Percentiles rank a stretch among this genome's conserved stretches.
Evolutionary conservation across 192 early-diverging fungal species (phyloP).

Genomic region (Geranomyces michiganensis): DNA sequence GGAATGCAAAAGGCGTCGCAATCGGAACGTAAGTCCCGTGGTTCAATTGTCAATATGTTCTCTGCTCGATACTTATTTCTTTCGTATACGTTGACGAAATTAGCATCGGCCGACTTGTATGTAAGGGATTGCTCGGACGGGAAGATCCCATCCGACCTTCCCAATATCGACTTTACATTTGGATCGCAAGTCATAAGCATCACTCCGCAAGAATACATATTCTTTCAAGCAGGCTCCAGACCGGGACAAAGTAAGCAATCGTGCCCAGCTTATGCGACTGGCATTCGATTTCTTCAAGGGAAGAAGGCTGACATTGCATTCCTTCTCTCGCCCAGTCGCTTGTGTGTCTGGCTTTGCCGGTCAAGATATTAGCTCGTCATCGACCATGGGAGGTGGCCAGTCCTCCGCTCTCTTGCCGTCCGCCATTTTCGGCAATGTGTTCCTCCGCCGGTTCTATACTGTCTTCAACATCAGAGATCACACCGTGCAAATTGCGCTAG

Average conservation of each 20-base stretch:
- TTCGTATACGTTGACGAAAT: background rate
- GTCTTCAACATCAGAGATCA: slow-evolving; percentile 39
- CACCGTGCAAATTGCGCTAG: slow-evolving; percentile 32
- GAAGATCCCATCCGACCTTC: slow-evolving; percentile 13
- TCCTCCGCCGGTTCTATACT: slow-evolving; percentile 46
- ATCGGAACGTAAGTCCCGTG: background rate
- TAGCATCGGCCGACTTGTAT: slow-evolving; percentile 19
- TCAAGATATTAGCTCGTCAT: slow-evolving; percentile 17
- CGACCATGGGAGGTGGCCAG: background rate
- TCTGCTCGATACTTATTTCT: background rate
- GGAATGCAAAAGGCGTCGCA: slow-evolving; percentile 7
- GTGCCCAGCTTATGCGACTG: too few species aligned
- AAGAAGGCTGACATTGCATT: too few species aligned
- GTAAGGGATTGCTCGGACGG: slow-evolving; percentile 21
- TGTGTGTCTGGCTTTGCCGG: slow-evolving; percentile 35
- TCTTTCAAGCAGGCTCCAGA: slow-evolving; percentile 17
- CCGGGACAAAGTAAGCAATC: background rate
- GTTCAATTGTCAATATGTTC: too few species aligned
- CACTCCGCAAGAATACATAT: slow-evolving; percentile 29
- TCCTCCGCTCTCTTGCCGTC: background rate
- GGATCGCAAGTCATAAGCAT: background rate
- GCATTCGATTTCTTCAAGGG: too few species aligned
- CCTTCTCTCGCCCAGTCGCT: background rate
- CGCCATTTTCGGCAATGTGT: slow-evolving; percentile 47
- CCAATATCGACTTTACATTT: slow-evolving; percentile 22